Base-by-base conservation (phyloP, 768 basidiomycete species). In the Serendipita sp. region DNA sequence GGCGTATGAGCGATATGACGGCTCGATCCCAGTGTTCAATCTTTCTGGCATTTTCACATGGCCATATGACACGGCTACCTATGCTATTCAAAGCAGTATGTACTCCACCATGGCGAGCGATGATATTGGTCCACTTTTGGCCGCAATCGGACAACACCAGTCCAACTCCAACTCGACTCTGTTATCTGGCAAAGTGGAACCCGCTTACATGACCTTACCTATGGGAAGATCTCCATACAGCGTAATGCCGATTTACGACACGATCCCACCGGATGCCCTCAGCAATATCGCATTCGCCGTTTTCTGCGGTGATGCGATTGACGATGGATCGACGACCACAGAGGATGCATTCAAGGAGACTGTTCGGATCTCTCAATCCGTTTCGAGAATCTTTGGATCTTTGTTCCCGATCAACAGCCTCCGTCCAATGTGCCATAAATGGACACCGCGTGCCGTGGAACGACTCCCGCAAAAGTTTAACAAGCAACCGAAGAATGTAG, bases 401-500 rank as follows among this genome's bases (percentile, higher is more conserved):
- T 23, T 18, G n/a, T 5, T 51, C n/a, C 30, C 48, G 8, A 41
- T 52, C 18, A n/a, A 60, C 16, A 60, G 10, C n/a, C 10, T 38
- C 8, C 18, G 56, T 28, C 18, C 28, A 4, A 10, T 28, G 16
- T 60, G 56, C 35, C 56, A 60, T n/a, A 38, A 35, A 38, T 38
- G 23, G 28, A 60, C 56, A 8, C 4, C 16, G 4, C 28, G 56
- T 23, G 56, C 56, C 5, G 36, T 60, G 28, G 56, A 60, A 30
- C 18, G 56, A 35, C 36, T 60, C 10, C 56, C 56, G 34, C 36
- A 60, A 10, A 35, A 36, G 28, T 28, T 60, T 23, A 60, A 16
- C 56, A 60, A 34, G n/a, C 23, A 60, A 35, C 56, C 56, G 34
- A 60, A 60, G 56, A 36, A 60, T n/a, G 56, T 60, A 23, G 56